Percentiles rank a stretch among this genome's conserved stretches.
Conservation (phyloP, 2,329 filamentous ascomycete genomes). For the Aureobasidium sp. region DNA sequence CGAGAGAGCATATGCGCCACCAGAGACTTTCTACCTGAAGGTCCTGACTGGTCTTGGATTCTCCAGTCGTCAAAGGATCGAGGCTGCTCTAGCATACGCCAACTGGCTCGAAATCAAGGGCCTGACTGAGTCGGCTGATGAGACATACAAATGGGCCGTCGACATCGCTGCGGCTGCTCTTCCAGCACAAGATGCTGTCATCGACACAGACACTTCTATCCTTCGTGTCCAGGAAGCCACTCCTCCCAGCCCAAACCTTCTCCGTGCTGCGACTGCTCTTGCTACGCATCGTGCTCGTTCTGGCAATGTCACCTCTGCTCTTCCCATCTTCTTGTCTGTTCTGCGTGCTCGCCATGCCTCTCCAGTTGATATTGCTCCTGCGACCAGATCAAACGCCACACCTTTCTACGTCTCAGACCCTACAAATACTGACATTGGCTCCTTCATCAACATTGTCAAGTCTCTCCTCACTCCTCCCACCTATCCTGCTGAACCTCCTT, state of each 20-base stretch:
- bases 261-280: slow-evolving; percentile 67
- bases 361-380: slow-evolving; percentile 36
- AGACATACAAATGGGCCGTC: slow-evolving; percentile 69
- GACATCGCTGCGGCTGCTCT: slow-evolving; percentile 61
- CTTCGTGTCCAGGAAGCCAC: slow-evolving; percentile 42
- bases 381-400: slow-evolving; percentile 13
- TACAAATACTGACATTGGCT: slow-evolving; percentile 20
- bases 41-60: slow-evolving; percentile 77
- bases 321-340: slow-evolving; percentile 80
- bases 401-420: neutral
- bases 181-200: slow-evolving; percentile 39
- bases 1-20: slow-evolving; percentile 58
- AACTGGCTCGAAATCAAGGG: slow-evolving; percentile 78
- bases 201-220: slow-evolving; percentile 58
- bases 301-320: slow-evolving; percentile 59
- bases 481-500: slow-evolving; percentile 64
- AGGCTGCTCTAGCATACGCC: slow-evolving; percentile 75
- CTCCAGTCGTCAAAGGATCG: slow-evolving; percentile 67
- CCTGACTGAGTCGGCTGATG: slow-evolving; percentile 55
- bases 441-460: slow-evolving; percentile 29
- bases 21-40: slow-evolving; percentile 73
- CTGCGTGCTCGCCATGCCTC: slow-evolving; percentile 65
- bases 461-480: slow-evolving; percentile 20
- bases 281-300: slow-evolving; percentile 69
- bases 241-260: slow-evolving; percentile 62